Percentiles rank a stretch among this genome's conserved stretches.
Conservation (phyloP, 2,329 filamentous ascomycete genomes). For the Pseudogymnoascus sp. region DNA sequence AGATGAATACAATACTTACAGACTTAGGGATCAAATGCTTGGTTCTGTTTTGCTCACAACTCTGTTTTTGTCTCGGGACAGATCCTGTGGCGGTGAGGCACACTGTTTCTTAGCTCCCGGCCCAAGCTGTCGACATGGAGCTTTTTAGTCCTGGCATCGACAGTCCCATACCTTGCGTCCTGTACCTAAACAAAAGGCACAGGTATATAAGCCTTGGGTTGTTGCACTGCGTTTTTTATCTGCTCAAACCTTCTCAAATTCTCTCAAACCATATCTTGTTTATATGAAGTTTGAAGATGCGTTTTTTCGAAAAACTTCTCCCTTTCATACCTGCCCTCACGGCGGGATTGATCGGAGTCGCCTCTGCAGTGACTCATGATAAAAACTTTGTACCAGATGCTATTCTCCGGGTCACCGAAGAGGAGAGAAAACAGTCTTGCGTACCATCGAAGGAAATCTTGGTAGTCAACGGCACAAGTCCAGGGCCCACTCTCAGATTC, state of each 20-base stretch:
- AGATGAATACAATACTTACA: not conserved
- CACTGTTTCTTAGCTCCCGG: not conserved
- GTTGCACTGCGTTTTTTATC: not conserved
- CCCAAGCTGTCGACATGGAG: not conserved
- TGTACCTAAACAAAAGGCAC: not conserved
- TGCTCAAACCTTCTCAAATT: not conserved
- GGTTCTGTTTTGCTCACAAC: not conserved
- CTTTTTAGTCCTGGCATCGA: not conserved
- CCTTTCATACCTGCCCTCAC: not conserved
- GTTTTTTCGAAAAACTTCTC: not conserved
- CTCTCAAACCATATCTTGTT: not conserved
- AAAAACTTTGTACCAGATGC: constrained; percentile 30
- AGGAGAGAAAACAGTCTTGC: constrained; percentile 29
- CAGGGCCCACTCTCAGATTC: constrained; percentile 38
- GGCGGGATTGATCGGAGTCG: not conserved
- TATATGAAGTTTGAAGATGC: not conserved
- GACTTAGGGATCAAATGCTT: not conserved
- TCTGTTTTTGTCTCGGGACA: not conserved
- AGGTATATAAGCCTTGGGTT: not conserved
- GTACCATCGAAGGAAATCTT: constrained; percentile 31
- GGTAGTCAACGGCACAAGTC: constrained; percentile 40
- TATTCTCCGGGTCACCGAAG: constrained; percentile 33
- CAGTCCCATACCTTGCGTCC: not conserved
- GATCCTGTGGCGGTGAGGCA: not conserved
- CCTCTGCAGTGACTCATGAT: constrained; percentile 15